phyloP scores from a whole-genome alignment of 345 rosid species.

The Carallia pectinifolia region DNA sequence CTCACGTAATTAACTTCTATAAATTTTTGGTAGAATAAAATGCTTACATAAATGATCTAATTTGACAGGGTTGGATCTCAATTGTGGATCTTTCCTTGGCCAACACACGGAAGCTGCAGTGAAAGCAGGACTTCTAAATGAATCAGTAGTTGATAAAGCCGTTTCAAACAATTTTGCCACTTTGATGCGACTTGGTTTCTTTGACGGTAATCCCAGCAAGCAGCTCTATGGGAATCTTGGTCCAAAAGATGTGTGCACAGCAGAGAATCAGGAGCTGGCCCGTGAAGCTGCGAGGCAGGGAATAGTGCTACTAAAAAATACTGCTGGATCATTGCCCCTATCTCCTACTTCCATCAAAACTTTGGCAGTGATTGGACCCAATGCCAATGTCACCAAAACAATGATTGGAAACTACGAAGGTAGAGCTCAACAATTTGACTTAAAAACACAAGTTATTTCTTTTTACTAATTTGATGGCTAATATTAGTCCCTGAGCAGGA shows the following conservation, averaged over 20 bases:
- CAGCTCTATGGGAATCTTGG: slow-evolving; percentile 71
- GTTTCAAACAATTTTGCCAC: slow-evolving; percentile 79
- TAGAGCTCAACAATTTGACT: not conserved
- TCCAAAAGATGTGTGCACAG: slow-evolving; percentile 78
- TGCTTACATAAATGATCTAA: not conserved
- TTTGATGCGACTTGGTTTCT: slow-evolving; percentile 87
- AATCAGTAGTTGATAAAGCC: slow-evolving; percentile 55
- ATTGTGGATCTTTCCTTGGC: slow-evolving; percentile 77
- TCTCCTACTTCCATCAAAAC: slow-evolving; percentile 50
- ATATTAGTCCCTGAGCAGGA: not conserved
- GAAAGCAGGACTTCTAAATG: slow-evolving; percentile 57
- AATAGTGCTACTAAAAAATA: slow-evolving; percentile 82
- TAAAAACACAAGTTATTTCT: not conserved
- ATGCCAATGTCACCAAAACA: slow-evolving; percentile 84
- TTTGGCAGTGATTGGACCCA: slow-evolving; percentile 88
- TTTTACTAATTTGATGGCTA: not conserved
- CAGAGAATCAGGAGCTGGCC: slow-evolving; percentile 67
- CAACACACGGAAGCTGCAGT: slow-evolving; percentile 80
- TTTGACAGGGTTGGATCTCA: slow-evolving; percentile 65
- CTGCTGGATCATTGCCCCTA: slow-evolving; percentile 57
- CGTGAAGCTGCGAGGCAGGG: slow-evolving; percentile 94
- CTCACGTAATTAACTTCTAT: no score
- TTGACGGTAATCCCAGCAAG: slow-evolving; percentile 81
- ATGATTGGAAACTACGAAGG: slow-evolving; percentile 99
- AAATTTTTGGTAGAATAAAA: not conserved